Conservation (phyloP, 2,329 filamentous ascomycete species). For the Fusarium solani-melongenae region DNA sequence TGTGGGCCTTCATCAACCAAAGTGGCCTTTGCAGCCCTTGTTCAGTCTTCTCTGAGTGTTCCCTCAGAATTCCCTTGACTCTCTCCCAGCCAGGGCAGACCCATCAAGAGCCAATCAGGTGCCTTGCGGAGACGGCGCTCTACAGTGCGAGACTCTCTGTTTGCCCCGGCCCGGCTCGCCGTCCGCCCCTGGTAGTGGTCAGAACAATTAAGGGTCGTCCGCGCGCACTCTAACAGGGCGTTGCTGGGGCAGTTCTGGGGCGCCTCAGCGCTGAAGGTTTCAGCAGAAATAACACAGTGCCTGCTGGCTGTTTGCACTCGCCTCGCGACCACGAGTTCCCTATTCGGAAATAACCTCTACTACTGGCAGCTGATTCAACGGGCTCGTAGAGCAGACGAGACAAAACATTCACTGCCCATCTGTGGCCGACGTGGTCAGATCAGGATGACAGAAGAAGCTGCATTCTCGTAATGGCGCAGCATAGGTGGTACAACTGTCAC, state of each 20-base stretch:
- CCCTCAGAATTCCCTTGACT: not conserved
- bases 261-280: not conserved
- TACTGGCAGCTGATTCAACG: conserved; percentile 1
- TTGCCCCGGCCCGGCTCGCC: not conserved
- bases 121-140: not conserved
- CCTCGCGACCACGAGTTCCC: not conserved
- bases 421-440: conserved; percentile 15
- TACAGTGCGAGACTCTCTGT: not conserved
- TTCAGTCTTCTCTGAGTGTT: conserved; percentile 13
- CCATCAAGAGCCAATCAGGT: not conserved
- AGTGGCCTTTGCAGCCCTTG: conserved; percentile 2
- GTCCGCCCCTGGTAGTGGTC: not conserved
- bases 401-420: conserved; percentile 11
- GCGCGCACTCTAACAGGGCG: conserved; percentile 4
- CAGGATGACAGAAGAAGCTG: not conserved
- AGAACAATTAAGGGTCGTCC: conserved; percentile 5
- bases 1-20: conserved; percentile 12
- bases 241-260: conserved; percentile 27
- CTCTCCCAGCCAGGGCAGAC: not conserved
- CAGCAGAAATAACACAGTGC: conserved; percentile 19
- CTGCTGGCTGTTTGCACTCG: not conserved
- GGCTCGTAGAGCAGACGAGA: not conserved
- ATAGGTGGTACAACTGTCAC: conserved; percentile 27
- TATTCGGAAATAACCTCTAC: conserved; percentile 1
- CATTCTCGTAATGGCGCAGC: conserved; percentile 25